A percentile compares a stretch with the other conserved stretches of the same genome.
phyloP scores from a whole-genome alignment of 2,329 filamentous ascomycete species.

The Remersonia thermophila region DNA sequence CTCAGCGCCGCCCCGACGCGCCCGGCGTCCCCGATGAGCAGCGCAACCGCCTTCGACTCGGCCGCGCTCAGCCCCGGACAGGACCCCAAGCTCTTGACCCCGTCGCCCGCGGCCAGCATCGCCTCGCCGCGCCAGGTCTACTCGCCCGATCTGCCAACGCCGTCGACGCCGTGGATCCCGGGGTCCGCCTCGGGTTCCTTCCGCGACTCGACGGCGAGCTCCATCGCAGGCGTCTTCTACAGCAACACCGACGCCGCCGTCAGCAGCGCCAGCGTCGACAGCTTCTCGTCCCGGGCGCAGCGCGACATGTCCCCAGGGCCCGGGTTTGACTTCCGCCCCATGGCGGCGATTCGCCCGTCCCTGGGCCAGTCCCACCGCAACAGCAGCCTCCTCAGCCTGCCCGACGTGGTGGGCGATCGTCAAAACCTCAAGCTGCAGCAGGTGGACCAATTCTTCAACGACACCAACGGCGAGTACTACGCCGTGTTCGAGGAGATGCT shows the following conservation, averaged over 20 bases:
- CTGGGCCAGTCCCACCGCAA: constrained; percentile 15
- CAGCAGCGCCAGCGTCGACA: constrained; percentile 18
- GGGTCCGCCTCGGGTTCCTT: constrained; percentile 11
- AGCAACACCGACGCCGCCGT: constrained; percentile 10
- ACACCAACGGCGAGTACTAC: constrained; percentile 50
- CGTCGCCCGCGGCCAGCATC: constrained; percentile 5
- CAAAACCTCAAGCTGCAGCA: constrained; percentile 40
- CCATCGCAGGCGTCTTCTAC: constrained; percentile 12
- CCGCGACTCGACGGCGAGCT: constrained; percentile 15
- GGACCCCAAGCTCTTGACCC: constrained; percentile 9
- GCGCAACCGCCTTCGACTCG: constrained; percentile 7
- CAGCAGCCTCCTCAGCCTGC: constrained; percentile 19
- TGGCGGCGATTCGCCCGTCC: constrained; percentile 11
- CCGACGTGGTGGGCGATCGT: constrained; percentile 17
- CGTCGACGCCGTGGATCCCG: constrained; percentile 11
- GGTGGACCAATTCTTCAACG: constrained; percentile 55
- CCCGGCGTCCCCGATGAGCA: constrained; percentile 15
- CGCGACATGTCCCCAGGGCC: too few relatives aligned
- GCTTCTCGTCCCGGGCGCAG: constrained; percentile 17
- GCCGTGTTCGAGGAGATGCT: constrained; percentile 45
- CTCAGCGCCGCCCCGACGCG: constrained; percentile 7
- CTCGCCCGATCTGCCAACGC: constrained; percentile 13
- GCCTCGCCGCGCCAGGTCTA: constrained; percentile 5
- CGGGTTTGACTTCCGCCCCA: constrained; percentile 6
- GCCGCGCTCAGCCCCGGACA: constrained; percentile 8